phyloP scores from a whole-genome alignment of 352 stramenopile species.

The Globisporangium paddicum region DNA sequence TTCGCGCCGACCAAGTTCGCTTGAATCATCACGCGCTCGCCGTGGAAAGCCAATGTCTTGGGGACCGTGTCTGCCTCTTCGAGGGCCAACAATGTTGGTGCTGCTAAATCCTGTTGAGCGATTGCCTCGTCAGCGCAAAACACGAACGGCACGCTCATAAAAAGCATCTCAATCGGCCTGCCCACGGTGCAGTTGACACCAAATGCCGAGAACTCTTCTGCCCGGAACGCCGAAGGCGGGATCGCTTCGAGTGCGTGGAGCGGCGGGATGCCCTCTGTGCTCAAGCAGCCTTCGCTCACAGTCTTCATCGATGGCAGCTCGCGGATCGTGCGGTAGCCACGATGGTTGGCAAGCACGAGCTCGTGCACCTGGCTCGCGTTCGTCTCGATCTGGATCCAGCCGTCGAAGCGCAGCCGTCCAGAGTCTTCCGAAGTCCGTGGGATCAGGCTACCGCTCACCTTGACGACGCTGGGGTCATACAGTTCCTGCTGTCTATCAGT shows the following conservation, averaged over 20 bases:
- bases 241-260: conserved; percentile 32
- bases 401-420: conserved; percentile 35
- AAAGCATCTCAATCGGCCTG: conserved; percentile 32
- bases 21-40: background rate
- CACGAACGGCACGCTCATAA: conserved; percentile 25
- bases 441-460: conserved; percentile 14
- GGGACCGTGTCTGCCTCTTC: background rate
- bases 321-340: conserved; percentile 21
- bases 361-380: conserved; percentile 19
- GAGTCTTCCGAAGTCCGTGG: conserved; percentile 33
- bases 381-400: conserved; percentile 19
- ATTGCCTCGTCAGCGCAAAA: conserved; percentile 22
- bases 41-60: background rate
- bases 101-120: no score
- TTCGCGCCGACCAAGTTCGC: background rate
- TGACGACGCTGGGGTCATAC: background rate
- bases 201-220: conserved; percentile 23
- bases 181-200: conserved; percentile 15
- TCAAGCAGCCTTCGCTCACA: conserved; percentile 20
- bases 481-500: background rate
- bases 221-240: conserved; percentile 23
- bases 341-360: conserved; percentile 34
- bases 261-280: conserved; percentile 27
- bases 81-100: background rate
- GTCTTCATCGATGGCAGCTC: background rate